phyloP scores from a whole-genome alignment of 1,284 basidiomycete species.

The Coniophora puteana region DNA sequence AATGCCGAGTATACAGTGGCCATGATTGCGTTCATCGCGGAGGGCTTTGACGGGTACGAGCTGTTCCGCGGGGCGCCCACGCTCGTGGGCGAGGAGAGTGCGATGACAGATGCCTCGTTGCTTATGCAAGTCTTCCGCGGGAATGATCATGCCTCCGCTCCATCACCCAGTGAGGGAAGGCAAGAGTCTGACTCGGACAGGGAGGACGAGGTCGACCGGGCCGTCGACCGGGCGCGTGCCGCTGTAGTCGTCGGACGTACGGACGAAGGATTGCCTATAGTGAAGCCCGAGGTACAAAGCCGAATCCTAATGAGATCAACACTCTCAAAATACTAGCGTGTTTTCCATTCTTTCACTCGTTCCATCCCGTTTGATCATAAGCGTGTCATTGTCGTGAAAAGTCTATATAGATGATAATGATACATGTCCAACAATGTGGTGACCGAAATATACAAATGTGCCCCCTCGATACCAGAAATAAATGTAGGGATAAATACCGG shows the following conservation, averaged over 20 bases:
- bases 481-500: neutral
- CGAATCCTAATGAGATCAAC: neutral
- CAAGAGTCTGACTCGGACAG: conserved; percentile 3
- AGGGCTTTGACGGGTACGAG: conserved; percentile 11
- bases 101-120: conserved; percentile 13
- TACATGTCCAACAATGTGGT: too few species aligned
- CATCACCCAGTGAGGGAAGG: neutral
- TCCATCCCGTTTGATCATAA: too few species aligned
- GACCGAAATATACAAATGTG: too few species aligned
- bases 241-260: neutral
- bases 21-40: conserved; percentile 12
- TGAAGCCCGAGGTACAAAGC: neutral
- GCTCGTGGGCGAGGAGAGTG: conserved; percentile 9
- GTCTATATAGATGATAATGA: too few species aligned
- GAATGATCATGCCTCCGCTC: neutral
- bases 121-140: conserved; percentile 14
- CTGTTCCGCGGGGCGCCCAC: conserved; percentile 6
- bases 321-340: too few species aligned
- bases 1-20: conserved; percentile 5
- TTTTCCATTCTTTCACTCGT: too few species aligned
- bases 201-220: conserved; percentile 7
- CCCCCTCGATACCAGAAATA: too few species aligned
- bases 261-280: neutral
- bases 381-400: too few species aligned
- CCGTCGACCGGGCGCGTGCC: neutral